These are phyloP conservation scores for Taphrina flavorubra DNA, from an alignment of 1,139 yeast species.

Conservation along the genomic window DNA sequence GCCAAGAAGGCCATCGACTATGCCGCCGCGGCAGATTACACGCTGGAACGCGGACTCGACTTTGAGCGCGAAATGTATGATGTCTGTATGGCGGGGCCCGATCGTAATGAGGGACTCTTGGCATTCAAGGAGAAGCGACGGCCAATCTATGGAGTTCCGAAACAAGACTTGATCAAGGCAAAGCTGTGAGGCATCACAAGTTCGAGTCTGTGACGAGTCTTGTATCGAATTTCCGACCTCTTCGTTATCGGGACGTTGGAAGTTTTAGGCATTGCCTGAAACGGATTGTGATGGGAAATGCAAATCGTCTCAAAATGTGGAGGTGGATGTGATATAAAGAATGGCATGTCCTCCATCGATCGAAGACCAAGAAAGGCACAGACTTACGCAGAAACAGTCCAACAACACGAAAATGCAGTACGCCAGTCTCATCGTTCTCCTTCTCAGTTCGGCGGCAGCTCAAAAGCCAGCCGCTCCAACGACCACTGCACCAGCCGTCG, in stretches of 20 bases:
- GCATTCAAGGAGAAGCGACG: constrained; percentile 40
- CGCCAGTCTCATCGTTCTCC: neutral
- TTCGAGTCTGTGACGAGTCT: no score
- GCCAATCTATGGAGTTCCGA: constrained; percentile 28
- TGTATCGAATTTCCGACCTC: no score
- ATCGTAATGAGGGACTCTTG: constrained; percentile 32
- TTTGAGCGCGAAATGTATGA: constrained; percentile 26
- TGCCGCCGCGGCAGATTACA: constrained; percentile 20
- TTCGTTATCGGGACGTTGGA: no score
- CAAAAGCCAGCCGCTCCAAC: constrained; percentile 5
- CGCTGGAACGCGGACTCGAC: constrained; percentile 30
- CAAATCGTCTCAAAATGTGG: neutral
- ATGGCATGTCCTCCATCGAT: no score
- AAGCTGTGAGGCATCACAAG: neutral
- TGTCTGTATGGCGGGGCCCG: constrained; percentile 26
- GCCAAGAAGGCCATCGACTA: constrained; percentile 32
- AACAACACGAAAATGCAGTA: constrained; percentile 5
- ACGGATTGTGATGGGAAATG: no score
- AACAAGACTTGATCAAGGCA: neutral
- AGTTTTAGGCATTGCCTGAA: no score
- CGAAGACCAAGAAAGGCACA: no score
- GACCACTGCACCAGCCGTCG: constrained; percentile 5
- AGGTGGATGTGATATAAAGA: no score
- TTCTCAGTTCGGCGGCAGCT: constrained; percentile 7
- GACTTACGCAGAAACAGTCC: no score